phyloP scores from a whole-genome alignment of 2,329 filamentous ascomycete species.

The Hypoxylon sp. region DNA sequence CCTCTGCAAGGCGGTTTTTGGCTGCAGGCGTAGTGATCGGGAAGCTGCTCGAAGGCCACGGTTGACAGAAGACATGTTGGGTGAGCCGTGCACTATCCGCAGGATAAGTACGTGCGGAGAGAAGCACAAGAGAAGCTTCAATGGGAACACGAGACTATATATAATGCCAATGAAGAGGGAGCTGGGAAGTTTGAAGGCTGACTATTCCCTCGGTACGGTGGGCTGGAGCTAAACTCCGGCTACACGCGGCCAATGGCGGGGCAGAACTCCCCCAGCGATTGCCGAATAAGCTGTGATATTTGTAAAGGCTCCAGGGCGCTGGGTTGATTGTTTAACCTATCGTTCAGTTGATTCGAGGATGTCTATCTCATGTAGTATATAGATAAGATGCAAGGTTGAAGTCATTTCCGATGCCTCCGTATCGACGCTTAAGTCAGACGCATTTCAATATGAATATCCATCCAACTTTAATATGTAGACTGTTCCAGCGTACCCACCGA shows the following conservation, averaged over 20 bases:
- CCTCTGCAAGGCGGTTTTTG: slow-evolving; percentile 57
- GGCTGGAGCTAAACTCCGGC: slow-evolving; percentile 30
- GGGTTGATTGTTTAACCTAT: slow-evolving; percentile 7
- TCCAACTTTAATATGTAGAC: too few species aligned
- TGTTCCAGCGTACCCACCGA: too few species aligned
- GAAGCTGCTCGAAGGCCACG: slow-evolving; percentile 69
- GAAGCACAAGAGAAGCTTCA: background rate
- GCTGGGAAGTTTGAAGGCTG: slow-evolving; percentile 17
- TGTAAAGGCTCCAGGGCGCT: background rate
- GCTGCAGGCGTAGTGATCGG: slow-evolving; percentile 60
- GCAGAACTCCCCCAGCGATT: slow-evolving; percentile 13
- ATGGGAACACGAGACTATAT: background rate
- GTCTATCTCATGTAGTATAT: too few species aligned
- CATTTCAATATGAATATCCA: too few species aligned
- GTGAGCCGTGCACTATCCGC: slow-evolving; percentile 7
- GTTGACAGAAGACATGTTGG: slow-evolving; percentile 67
- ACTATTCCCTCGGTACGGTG: slow-evolving; percentile 37
- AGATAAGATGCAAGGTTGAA: background rate
- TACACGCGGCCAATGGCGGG: slow-evolving; percentile 42
- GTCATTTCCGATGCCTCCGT: background rate
- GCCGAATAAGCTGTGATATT: slow-evolving; percentile 9
- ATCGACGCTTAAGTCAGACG: too few species aligned
- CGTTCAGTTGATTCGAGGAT: background rate
- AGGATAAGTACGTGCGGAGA: slow-evolving; percentile 3
- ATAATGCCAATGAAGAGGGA: slow-evolving; percentile 5